phyloP scores from a whole-genome alignment of 768 basidiomycete genomes.

The Suillus paluster region DNA sequence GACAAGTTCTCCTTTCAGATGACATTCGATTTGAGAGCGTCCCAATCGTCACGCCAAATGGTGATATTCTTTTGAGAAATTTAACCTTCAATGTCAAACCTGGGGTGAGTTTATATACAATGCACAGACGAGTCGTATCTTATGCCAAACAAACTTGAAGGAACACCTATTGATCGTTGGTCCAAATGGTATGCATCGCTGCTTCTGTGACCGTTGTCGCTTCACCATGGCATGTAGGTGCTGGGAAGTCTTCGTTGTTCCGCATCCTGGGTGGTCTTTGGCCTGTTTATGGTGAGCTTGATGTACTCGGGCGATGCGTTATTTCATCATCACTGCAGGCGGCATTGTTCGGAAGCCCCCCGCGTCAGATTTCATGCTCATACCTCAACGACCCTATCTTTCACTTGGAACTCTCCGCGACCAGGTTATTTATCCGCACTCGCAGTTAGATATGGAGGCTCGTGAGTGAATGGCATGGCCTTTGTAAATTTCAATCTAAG shows the following conservation, averaged over 20 bases:
- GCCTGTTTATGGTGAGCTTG: constrained; percentile 63
- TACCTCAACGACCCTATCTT: constrained; percentile 96
- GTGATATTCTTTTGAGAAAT: constrained; percentile 84
- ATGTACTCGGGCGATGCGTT: neutral
- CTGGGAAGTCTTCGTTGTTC: constrained; percentile 91
- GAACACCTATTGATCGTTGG: constrained; percentile 93
- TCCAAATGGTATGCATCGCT: constrained; percentile 72
- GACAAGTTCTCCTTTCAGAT: constrained; percentile 80
- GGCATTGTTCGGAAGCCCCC: constrained; percentile 91
- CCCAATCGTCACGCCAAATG: constrained; percentile 95
- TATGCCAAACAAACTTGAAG: constrained; percentile 40
- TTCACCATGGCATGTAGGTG: constrained; percentile 48
- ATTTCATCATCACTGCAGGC: constrained; percentile 32
- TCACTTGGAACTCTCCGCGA: constrained; percentile 92
- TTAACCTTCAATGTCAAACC: constrained; percentile 90
- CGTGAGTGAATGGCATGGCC: constrained; percentile 48
- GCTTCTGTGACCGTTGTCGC: neutral
- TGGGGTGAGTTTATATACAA: constrained; percentile 53
- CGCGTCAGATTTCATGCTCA: constrained; percentile 87
- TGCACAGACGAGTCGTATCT: neutral
- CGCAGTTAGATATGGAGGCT: constrained; percentile 74
- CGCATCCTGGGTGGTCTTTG: constrained; percentile 97
- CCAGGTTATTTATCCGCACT: constrained; percentile 96
- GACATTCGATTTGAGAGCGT: constrained; percentile 93
- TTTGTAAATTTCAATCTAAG: constrained; percentile 11